Evolutionary conservation across 176 grass and related monocot species (phyloP).

Genomic region (Cenchrus americanus): DNA sequence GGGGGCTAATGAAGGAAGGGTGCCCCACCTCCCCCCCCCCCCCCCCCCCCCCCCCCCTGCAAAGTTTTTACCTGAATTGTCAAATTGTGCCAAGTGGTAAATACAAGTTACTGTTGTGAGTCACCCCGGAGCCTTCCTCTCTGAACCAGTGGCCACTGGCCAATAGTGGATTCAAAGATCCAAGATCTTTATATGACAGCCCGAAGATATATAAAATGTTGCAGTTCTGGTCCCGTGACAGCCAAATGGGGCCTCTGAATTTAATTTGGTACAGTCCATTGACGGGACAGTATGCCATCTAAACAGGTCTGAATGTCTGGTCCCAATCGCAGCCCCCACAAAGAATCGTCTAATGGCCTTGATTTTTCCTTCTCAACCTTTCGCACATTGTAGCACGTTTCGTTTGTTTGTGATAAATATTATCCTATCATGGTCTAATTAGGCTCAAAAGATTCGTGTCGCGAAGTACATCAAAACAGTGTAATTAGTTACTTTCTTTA

Average conservation of each 20-base stretch:
- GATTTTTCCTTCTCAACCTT: too few relatives aligned
- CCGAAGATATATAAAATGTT: neutral
- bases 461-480: too few relatives aligned
- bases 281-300: conserved; percentile 3
- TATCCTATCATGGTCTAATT: too few relatives aligned
- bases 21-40: too few relatives aligned
- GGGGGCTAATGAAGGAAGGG: conserved; percentile 17
- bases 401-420: too few relatives aligned
- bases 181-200: conserved; percentile 18
- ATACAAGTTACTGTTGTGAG: conserved; percentile 31
- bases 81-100: conserved; percentile 41
- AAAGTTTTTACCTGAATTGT: conserved; percentile 27
- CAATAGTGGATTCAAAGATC: conserved; percentile 12
- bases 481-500: too few relatives aligned
- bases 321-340: neutral
- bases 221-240: neutral
- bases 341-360: conserved; percentile 12
- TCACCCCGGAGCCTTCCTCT: neutral
- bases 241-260: neutral
- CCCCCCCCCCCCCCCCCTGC: too few relatives aligned
- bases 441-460: too few relatives aligned
- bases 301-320: neutral
- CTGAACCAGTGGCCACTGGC: neutral
- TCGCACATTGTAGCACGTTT: too few relatives aligned
- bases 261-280: conserved; percentile 40